A percentile compares a stretch with the other conserved stretches of the same genome.
Conservation (phyloP, 176 grass and related monocot genomes). For the Triticum turgidum region DNA sequence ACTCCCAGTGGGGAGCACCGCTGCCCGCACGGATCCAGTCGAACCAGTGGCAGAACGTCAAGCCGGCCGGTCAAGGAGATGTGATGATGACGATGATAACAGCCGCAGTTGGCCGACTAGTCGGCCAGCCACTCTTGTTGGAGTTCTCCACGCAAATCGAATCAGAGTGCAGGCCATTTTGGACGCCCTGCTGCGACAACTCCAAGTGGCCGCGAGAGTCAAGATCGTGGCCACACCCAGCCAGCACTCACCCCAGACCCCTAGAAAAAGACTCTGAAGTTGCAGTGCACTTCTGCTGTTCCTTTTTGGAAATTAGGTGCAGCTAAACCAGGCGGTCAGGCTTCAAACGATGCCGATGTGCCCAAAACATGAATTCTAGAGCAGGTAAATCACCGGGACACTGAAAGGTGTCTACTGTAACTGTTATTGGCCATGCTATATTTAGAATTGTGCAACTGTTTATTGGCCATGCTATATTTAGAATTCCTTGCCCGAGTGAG, state of each 20-base stretch:
- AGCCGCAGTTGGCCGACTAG: not conserved
- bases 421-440: not conserved
- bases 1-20: not conserved
- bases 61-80: not conserved
- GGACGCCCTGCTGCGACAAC: not conserved
- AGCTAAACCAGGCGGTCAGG: not conserved
- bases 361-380: not conserved
- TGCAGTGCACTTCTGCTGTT: not conserved
- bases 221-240: not conserved
- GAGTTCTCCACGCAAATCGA: not conserved
- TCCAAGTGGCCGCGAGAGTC: not conserved
- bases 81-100: not conserved
- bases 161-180: not conserved
- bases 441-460: not conserved
- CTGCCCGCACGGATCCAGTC: not conserved
- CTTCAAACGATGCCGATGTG: not conserved
- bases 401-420: not conserved
- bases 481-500: not conserved
- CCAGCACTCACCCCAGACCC: not conserved
- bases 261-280: not conserved
- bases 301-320: not conserved
- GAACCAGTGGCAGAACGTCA: not conserved
- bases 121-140: not conserved
- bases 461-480: not conserved
- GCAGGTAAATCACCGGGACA: not conserved